phyloP scores from a whole-genome alignment of 805 yeast species.

The Candida awuae region DNA sequence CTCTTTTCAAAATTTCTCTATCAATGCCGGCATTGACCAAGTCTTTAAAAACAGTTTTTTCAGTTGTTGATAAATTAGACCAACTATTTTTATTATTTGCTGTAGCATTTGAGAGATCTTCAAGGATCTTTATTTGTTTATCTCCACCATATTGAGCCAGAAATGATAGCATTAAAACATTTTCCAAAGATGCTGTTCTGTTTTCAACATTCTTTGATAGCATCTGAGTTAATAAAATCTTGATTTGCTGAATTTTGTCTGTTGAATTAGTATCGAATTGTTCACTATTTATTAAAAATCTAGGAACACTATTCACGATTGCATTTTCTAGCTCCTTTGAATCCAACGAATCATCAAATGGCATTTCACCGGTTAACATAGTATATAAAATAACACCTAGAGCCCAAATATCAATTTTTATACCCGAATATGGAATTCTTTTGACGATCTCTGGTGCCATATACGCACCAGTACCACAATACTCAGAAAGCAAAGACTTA shows the following conservation, averaged over 20 bases:
- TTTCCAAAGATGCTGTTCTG: conserved; percentile 47
- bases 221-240: conserved; percentile 44
- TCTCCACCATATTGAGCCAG: conserved; percentile 39
- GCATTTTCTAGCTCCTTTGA: conserved; percentile 54
- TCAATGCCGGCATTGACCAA: conserved; percentile 58
- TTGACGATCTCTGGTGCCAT: conserved; percentile 91
- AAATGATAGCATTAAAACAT: conserved; percentile 45
- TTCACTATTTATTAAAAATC: conserved; percentile 31
- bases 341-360: conserved; percentile 68
- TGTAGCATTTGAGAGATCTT: conserved; percentile 30
- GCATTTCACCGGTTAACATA: conserved; percentile 77
- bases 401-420: conserved; percentile 84
- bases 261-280: not conserved
- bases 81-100: conserved; percentile 15
- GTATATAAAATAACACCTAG: conserved; percentile 85
- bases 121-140: conserved; percentile 33
- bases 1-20: conserved; percentile 46
- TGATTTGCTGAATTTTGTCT: conserved; percentile 36
- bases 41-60: conserved; percentile 51
- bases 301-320: conserved; percentile 62
- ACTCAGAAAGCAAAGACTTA: conserved; percentile 51
- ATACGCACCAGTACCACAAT: conserved; percentile 91
- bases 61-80: conserved; percentile 39
- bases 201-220: conserved; percentile 56
- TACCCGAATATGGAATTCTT: conserved; percentile 66